These are phyloP conservation scores for Silene latifolia DNA, from an alignment of 148 eudicot genomes.

Conservation along the genomic window DNA sequence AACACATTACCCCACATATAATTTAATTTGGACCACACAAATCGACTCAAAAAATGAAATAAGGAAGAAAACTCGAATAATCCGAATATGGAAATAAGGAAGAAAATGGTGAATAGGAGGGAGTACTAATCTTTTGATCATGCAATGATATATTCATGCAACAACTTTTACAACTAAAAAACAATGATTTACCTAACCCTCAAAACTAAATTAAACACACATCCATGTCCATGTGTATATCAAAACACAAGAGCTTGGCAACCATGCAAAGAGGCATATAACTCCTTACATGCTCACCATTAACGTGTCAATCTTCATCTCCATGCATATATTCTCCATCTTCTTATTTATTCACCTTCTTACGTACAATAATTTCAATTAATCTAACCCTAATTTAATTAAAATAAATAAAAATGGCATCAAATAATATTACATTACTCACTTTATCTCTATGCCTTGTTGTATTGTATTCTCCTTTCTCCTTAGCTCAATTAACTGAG, in stretches of 20 bases:
- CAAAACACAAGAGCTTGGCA: conserved; percentile 18
- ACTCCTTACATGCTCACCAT: conserved; percentile 22
- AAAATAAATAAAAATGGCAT: conserved; percentile 12
- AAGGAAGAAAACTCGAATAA: too few species aligned
- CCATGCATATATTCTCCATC: neutral
- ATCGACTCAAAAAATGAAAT: too few species aligned
- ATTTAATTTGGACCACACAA: too few species aligned
- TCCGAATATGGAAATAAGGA: too few species aligned
- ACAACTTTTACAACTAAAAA: too few species aligned
- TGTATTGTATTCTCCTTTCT: conserved; percentile 12
- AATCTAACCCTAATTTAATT: neutral
- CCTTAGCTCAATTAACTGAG: conserved; percentile 12
- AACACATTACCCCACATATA: too few species aligned
- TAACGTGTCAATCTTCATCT: conserved; percentile 27
- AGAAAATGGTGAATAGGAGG: too few species aligned
- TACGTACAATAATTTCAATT: too few species aligned
- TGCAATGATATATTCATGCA: too few species aligned
- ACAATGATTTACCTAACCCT: neutral
- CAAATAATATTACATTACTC: conserved; percentile 7
- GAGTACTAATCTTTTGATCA: too few species aligned
- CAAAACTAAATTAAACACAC: neutral
- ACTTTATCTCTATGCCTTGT: conserved; percentile 26
- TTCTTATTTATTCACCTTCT: neutral
- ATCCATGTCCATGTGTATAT: conserved; percentile 7
- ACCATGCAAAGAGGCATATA: conserved; percentile 17